Conservation (phyloP, 2,329 filamentous ascomycete genomes). For the Fusarium sp. region DNA sequence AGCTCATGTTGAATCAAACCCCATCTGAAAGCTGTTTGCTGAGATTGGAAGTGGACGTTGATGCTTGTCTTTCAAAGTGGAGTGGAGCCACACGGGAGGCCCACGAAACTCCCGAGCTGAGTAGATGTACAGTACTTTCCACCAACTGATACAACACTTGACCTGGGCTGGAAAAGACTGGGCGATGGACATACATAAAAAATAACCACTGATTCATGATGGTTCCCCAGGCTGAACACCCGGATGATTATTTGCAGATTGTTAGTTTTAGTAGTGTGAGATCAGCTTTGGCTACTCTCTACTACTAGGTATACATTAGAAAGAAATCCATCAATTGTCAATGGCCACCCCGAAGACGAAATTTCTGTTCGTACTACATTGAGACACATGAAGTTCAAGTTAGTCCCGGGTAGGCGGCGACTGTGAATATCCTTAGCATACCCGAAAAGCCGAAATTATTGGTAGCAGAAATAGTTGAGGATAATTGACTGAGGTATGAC, state of each 20-base stretch:
- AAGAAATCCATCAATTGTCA: background rate
- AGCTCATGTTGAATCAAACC: constrained; percentile 1
- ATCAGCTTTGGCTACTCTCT: constrained; percentile 2
- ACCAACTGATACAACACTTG: background rate
- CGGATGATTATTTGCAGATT: constrained; percentile 5
- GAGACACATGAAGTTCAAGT: constrained; percentile 1
- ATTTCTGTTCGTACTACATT: constrained; percentile 4
- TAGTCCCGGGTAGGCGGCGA: constrained; percentile 14
- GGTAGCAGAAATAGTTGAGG: constrained; percentile 6
- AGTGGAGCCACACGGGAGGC: constrained; percentile 20
- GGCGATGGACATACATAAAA: background rate
- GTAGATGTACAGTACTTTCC: constrained; percentile 18
- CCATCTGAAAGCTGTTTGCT: constrained; percentile 26
- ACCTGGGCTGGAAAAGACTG: background rate
- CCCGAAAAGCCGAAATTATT: background rate
- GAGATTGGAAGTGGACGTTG: constrained; percentile 31
- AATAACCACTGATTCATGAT: background rate
- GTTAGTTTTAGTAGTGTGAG: background rate
- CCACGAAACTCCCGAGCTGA: constrained; percentile 30
- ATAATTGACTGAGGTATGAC: constrained; percentile 13
- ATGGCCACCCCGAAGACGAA: constrained; percentile 15
- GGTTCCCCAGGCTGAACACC: background rate
- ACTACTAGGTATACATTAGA: background rate
- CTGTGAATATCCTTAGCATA: background rate
- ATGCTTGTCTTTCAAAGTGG: constrained; percentile 24